These are phyloP conservation scores for Penicillium atrosanguineum DNA, from an alignment of 495 filamentous ascomycete genomes.

Conservation along the genomic window DNA sequence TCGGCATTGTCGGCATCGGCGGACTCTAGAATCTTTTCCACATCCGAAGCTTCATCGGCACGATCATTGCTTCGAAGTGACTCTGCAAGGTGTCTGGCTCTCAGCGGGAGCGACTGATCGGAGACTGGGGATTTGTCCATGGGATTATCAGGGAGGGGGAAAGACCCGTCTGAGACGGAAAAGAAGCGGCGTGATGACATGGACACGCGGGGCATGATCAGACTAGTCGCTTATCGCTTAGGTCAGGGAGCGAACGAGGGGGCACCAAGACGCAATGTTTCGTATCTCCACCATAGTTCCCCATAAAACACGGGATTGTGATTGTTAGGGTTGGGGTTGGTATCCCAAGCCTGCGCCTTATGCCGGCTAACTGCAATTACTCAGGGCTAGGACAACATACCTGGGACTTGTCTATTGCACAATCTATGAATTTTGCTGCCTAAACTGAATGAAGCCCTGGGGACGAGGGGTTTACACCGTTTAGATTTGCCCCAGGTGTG, in stretches of 20 bases:
- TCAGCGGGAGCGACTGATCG: constrained; percentile 4
- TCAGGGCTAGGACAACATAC: not conserved
- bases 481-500: not conserved
- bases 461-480: not conserved
- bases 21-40: not conserved
- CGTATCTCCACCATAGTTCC: not conserved
- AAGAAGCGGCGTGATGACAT: not conserved
- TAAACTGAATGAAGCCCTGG: not conserved
- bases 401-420: not conserved
- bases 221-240: not conserved
- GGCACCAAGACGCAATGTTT: not conserved
- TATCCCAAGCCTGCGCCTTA: not conserved
- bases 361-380: not conserved
- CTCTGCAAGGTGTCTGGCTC: constrained; percentile 1
- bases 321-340: not conserved
- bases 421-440: not conserved
- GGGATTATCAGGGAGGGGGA: constrained; percentile 1
- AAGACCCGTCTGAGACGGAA: not conserved
- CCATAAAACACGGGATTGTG: not conserved
- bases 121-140: constrained; percentile 11
- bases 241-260: not conserved
- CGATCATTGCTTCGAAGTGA: constrained; percentile 5
- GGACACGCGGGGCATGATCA: not conserved
- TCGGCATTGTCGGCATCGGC: not conserved
- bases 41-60: not conserved